Percentiles rank a stretch among this genome's conserved stretches.
Conservation (phyloP, 108 stramenopile species). For the Chaetoceros tenuissimus region DNA sequence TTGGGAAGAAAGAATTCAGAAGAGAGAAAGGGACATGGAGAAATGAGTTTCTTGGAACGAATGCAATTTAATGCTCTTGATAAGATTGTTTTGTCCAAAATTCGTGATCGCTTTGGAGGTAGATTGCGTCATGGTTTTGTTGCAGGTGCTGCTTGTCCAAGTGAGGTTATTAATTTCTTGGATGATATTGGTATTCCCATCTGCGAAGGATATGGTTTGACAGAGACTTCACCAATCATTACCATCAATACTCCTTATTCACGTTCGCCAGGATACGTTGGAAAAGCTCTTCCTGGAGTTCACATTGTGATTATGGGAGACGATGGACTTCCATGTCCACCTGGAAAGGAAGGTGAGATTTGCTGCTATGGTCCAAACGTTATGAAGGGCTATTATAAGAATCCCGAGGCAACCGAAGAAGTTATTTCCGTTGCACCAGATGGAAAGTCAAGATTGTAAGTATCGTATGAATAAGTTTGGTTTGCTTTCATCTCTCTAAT, state of each 20-base stretch:
- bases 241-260: constrained; percentile 43
- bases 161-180: constrained; percentile 84
- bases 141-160: constrained; percentile 86
- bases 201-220: constrained; percentile 84
- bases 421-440: constrained; percentile 83
- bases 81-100: constrained; percentile 72
- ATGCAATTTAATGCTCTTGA: constrained; percentile 52
- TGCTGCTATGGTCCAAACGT: constrained; percentile 42
- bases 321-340: constrained; percentile 46
- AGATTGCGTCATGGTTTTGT: constrained; percentile 66
- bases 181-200: constrained; percentile 86
- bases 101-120: constrained; percentile 87
- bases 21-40: constrained; percentile 34
- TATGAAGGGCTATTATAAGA: constrained; percentile 77
- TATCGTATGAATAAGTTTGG: constrained; percentile 1
- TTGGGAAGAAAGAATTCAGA: constrained; percentile 49
- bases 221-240: constrained; percentile 73
- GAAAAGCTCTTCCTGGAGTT: constrained; percentile 39
- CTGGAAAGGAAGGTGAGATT: constrained; percentile 32
- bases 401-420: constrained; percentile 64
- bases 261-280: constrained; percentile 39
- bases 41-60: constrained; percentile 3
- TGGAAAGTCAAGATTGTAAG: constrained; percentile 76
- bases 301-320: constrained; percentile 40
- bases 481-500: not conserved